Evolutionary conservation across 2,329 filamentous ascomycete genomes (phyloP).

Genomic region (Colletotrichum gigasporum): DNA sequence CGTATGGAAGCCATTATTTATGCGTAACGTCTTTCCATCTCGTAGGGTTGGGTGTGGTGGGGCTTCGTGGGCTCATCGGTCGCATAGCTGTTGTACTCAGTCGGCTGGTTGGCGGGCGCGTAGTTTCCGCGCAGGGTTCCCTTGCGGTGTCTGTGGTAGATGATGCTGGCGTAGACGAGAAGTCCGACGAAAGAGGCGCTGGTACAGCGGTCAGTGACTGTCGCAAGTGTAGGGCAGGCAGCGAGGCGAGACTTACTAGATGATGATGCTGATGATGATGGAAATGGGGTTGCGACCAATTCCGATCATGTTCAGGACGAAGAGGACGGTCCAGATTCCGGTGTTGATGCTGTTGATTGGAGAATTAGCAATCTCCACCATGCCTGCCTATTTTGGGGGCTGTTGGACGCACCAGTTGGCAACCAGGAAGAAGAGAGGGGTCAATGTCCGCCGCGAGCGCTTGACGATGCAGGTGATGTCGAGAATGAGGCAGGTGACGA

Average conservation of each 20-base stretch:
- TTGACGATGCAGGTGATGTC: conserved; percentile 45
- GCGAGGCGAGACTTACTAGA: conserved; percentile 36
- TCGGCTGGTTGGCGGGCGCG: conserved; percentile 7
- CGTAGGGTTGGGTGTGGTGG: background rate
- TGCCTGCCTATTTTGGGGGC: background rate
- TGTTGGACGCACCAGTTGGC: conserved; percentile 17
- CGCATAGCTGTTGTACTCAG: background rate
- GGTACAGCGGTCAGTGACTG: background rate
- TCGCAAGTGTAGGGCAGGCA: background rate
- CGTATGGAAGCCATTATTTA: no score
- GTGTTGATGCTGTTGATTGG: conserved; percentile 40
- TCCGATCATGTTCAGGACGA: conserved; percentile 39
- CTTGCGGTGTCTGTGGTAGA: conserved; percentile 38
- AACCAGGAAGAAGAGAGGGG: conserved; percentile 43
- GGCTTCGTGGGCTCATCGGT: background rate
- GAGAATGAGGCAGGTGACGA: conserved; percentile 39
- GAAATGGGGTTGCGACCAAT: conserved; percentile 4
- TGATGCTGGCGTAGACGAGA: conserved; percentile 42
- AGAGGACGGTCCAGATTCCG: conserved; percentile 37
- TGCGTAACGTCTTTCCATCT: conserved; percentile 6
- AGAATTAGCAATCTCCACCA: background rate
- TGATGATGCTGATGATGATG: conserved; percentile 36
- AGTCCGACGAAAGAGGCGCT: conserved; percentile 44
- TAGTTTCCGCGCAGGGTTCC: conserved; percentile 21
- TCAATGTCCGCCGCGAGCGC: conserved; percentile 40